phyloP scores from a whole-genome alignment of 2,329 filamentous ascomycete genomes.

The Didymellaceae sp. region DNA sequence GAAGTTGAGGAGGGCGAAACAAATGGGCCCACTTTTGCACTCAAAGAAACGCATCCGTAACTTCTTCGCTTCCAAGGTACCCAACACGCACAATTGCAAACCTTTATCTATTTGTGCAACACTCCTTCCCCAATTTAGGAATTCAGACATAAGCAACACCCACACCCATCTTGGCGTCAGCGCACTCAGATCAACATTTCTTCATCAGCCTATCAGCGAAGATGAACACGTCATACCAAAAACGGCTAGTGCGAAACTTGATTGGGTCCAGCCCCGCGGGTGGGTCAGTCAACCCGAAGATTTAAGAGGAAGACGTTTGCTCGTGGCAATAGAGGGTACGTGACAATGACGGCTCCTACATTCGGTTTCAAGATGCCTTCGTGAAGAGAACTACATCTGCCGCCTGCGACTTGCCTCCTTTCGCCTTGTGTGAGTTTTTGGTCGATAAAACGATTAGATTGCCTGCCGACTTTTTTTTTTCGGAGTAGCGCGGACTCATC shows the following conservation, averaged over 20 bases:
- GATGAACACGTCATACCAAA: constrained; percentile 27
- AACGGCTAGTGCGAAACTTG: constrained; percentile 22
- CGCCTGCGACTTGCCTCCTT: neutral
- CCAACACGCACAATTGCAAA: neutral
- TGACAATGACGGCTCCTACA: constrained; percentile 29
- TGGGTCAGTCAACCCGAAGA: constrained; percentile 23
- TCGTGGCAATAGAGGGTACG: constrained; percentile 18
- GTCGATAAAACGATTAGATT: too few relatives aligned
- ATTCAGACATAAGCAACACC: constrained; percentile 28
- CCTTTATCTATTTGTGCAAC: constrained; percentile 21
- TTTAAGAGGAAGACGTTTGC: constrained; percentile 30
- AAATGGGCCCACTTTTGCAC: neutral
- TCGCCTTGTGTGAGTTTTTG: neutral
- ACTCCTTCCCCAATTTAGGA: constrained; percentile 23
- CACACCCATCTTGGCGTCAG: constrained; percentile 21
- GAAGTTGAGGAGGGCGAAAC: neutral
- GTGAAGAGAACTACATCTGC: neutral
- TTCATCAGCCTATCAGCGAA: constrained; percentile 8
- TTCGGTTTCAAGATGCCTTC: constrained; percentile 26
- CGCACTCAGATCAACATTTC: constrained; percentile 7
- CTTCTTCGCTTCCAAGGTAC: neutral
- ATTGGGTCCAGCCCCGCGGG: constrained; percentile 37
- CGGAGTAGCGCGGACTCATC: constrained; percentile 10
- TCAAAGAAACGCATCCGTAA: neutral
- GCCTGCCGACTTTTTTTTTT: too few relatives aligned